phyloP scores from a whole-genome alignment of 768 basidiomycete species.

The Xerocomellus dryophilus region DNA sequence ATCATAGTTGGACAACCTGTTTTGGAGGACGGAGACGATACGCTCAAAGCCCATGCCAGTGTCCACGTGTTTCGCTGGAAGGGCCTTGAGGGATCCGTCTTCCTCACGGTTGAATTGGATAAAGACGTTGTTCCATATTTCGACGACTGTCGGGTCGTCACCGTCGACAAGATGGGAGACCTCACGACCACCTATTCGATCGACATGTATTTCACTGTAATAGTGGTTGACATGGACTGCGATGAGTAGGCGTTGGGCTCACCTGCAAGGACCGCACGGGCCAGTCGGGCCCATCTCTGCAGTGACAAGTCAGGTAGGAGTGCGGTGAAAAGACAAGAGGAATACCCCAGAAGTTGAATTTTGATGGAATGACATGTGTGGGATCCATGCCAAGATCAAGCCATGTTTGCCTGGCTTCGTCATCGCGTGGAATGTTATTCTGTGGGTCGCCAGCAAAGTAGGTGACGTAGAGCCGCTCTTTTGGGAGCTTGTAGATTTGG shows the following conservation, averaged over 20 bases:
- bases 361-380: conserved; percentile 88
- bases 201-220: conserved; percentile 89
- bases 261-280: conserved; percentile 96
- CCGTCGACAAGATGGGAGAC: conserved; percentile 90
- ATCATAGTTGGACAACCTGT: conserved; percentile 94
- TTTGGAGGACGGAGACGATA: conserved; percentile 89
- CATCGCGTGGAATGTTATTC: conserved; percentile 81
- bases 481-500: conserved; percentile 79
- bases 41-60: conserved; percentile 99
- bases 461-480: conserved; percentile 92
- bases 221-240: background rate
- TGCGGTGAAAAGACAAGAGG: conserved; percentile 19
- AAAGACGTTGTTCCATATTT: conserved; percentile 99
- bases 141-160: conserved; percentile 95
- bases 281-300: conserved; percentile 98
- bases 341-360: conserved; percentile 98
- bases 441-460: conserved; percentile 96
- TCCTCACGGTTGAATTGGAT: conserved; percentile 98
- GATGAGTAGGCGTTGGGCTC: conserved; percentile 4
- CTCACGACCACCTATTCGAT: conserved; percentile 96
- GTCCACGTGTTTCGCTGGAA: conserved; percentile 95
- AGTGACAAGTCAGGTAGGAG: conserved; percentile 4
- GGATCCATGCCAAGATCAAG: conserved; percentile 83
- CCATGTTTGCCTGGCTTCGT: conserved; percentile 88
- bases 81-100: conserved; percentile 70